Conservation (phyloP, 495 filamentous ascomycete genomes). For the Trichoderma erinaceum region DNA sequence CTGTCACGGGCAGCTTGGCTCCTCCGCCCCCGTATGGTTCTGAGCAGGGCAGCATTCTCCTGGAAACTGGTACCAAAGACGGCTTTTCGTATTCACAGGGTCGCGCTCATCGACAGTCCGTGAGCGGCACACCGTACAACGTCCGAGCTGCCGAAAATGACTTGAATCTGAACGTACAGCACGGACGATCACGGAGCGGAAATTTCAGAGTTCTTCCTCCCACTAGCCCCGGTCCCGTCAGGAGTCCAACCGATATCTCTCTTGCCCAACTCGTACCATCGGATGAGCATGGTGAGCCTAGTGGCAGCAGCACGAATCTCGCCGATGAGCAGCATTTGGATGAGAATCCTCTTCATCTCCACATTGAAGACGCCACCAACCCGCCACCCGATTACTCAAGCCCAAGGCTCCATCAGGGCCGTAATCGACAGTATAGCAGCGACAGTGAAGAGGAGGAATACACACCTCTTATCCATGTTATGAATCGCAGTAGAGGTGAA, state of each 20-base stretch:
- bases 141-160: slow-evolving; percentile 13
- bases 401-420: slow-evolving; percentile 49
- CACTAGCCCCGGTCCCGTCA: slow-evolving; percentile 79
- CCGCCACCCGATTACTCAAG: slow-evolving; percentile 69
- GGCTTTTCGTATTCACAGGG: slow-evolving; percentile 55
- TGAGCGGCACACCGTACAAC: slow-evolving; percentile 23
- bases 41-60: slow-evolving; percentile 89
- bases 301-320: slow-evolving; percentile 43
- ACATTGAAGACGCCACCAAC: slow-evolving; percentile 32
- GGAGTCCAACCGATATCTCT: slow-evolving; percentile 95
- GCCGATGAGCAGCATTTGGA: slow-evolving; percentile 32
- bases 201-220: slow-evolving; percentile 62
- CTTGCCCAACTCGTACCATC: slow-evolving; percentile 68
- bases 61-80: slow-evolving; percentile 68
- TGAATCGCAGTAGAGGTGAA: slow-evolving; percentile 33
- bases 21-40: slow-evolving; percentile 95
- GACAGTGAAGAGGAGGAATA: slow-evolving; percentile 44
- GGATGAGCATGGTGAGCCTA: slow-evolving; percentile 73
- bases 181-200: slow-evolving; percentile 51
- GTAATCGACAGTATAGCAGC: slow-evolving; percentile 31
- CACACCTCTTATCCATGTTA: slow-evolving; percentile 33
- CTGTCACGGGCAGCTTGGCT: slow-evolving; percentile 89
- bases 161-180: slow-evolving; percentile 36
- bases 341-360: slow-evolving; percentile 32
- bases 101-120: slow-evolving; percentile 48